Percentiles rank a stretch among this genome's conserved stretches.
These are phyloP conservation scores for Sporothrix brasiliensis DNA, from an alignment of 2,329 filamentous ascomycete species.

Conservation along the genomic window DNA sequence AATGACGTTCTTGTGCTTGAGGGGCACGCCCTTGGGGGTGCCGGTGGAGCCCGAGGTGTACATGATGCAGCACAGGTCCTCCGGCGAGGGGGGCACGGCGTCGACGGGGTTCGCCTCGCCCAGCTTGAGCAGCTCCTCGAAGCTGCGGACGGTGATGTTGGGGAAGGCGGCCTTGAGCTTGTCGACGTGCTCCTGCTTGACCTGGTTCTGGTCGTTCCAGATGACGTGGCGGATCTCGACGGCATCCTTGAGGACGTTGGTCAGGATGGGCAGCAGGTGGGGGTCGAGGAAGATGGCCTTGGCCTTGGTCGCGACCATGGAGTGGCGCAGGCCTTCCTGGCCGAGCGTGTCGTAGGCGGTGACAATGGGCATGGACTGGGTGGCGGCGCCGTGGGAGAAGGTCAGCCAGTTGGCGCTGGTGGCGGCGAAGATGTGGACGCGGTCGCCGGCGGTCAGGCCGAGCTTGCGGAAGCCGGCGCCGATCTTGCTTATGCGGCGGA, in stretches of 20 bases:
- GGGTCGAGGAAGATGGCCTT: constrained; percentile 76
- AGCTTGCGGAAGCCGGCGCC: constrained; percentile 73
- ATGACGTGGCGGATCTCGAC: constrained; percentile 56
- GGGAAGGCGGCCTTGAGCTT: constrained; percentile 55
- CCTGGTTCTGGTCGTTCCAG: constrained; percentile 58
- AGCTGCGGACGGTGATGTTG: constrained; percentile 53
- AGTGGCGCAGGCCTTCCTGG: constrained; percentile 74
- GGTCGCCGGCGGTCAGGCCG: constrained; percentile 68
- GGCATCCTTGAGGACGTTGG: constrained; percentile 57
- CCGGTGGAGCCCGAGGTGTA: constrained; percentile 81
- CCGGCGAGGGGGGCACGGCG: constrained; percentile 67
- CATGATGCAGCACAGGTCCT: constrained; percentile 76
- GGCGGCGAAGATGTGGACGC: constrained; percentile 78
- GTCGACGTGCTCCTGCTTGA: constrained; percentile 55
- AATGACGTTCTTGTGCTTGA: constrained; percentile 74
- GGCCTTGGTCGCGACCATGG: constrained; percentile 70
- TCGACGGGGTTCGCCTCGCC: constrained; percentile 67
- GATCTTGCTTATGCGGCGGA: constrained; percentile 67
- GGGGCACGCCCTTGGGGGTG: constrained; percentile 76
- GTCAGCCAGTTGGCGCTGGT: constrained; percentile 63
- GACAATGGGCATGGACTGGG: constrained; percentile 80
- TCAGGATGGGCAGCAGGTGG: constrained; percentile 63
- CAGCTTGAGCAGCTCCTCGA: constrained; percentile 55
- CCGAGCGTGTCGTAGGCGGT: constrained; percentile 83
- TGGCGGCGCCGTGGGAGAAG: constrained; percentile 58